phyloP scores from a whole-genome alignment of 495 filamentous ascomycete species.

The Penicillium coffeae region DNA sequence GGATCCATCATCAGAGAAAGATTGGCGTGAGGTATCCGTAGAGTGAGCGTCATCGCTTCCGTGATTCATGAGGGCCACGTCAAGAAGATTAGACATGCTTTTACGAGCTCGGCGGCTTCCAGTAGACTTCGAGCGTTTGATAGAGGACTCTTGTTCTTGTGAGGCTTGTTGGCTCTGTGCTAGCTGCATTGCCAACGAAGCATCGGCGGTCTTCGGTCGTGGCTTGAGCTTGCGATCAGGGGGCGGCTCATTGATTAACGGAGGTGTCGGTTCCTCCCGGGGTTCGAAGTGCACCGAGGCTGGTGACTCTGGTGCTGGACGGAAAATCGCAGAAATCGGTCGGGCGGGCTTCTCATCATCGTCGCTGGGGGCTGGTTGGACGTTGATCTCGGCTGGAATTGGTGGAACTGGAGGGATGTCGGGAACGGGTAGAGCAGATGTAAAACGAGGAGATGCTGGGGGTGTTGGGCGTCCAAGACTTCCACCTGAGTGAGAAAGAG shows the following conservation, averaged over 20 bases:
- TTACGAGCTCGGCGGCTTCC: constrained; percentile 36
- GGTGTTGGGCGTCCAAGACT: constrained; percentile 29
- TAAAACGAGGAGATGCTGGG: constrained; percentile 36
- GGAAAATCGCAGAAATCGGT: constrained; percentile 69
- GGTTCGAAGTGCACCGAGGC: constrained; percentile 45
- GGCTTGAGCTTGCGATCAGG: constrained; percentile 39
- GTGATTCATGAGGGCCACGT: constrained; percentile 22
- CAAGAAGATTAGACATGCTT: constrained; percentile 30
- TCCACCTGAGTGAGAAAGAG: constrained; percentile 35
- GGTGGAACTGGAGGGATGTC: constrained; percentile 18
- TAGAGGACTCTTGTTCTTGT: constrained; percentile 13
- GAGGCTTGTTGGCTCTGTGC: constrained; percentile 11
- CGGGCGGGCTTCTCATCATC: constrained; percentile 63
- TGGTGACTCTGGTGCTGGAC: constrained; percentile 65
- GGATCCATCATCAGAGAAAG: constrained; percentile 33
- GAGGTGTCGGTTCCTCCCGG: constrained; percentile 52
- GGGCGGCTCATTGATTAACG: constrained; percentile 61
- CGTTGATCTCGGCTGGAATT: constrained; percentile 16
- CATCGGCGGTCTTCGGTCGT: constrained; percentile 52
- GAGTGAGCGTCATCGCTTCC: constrained; percentile 23
- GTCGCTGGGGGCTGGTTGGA: constrained; percentile 47
- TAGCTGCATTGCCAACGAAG: constrained; percentile 38
- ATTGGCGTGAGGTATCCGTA: constrained; percentile 25
- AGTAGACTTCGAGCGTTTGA: constrained; percentile 37
- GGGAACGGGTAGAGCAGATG: constrained; percentile 15